Percentiles rank a stretch among this genome's conserved stretches.
Evolutionary conservation across 371 early-diverging fungal species (phyloP).

Genomic region (Lichtheimia ramosa): DNA sequence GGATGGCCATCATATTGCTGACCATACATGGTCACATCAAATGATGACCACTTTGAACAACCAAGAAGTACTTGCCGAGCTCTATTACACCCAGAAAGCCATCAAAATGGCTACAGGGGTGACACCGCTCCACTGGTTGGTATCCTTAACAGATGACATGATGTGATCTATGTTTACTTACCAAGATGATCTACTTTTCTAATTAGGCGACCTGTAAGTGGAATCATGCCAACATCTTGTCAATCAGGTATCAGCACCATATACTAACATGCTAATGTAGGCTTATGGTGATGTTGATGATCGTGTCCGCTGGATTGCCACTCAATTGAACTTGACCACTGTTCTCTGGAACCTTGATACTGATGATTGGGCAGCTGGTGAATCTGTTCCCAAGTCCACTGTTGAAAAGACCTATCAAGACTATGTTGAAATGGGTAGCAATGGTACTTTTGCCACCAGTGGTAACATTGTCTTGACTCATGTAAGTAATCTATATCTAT

Average conservation of each 20-base stretch:
- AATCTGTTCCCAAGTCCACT: constrained; percentile 24
- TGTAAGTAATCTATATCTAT: not conserved
- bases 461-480: constrained; percentile 55
- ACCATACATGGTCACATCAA: constrained; percentile 74
- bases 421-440: constrained; percentile 42
- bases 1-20: constrained; percentile 69
- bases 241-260: not conserved
- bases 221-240: not conserved
- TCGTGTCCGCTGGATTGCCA: constrained; percentile 62
- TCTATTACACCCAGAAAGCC: constrained; percentile 67
- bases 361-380: constrained; percentile 56
- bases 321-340: constrained; percentile 51
- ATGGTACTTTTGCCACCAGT: constrained; percentile 37
- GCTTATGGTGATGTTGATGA: constrained; percentile 66
- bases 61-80: constrained; percentile 69
- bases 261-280: not conserved
- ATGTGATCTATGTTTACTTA: too few species aligned
- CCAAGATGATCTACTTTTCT: too few species aligned
- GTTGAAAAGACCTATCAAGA: constrained; percentile 38
- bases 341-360: constrained; percentile 54
- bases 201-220: constrained; percentile 42
- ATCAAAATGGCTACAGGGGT: constrained; percentile 57
- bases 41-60: constrained; percentile 66
- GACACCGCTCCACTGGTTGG: constrained; percentile 37
- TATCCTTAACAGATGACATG: too few species aligned